A percentile compares a stretch with the other conserved stretches of the same genome.
Evolutionary conservation across 176 grass and related monocot genomes (phyloP).

Genomic region (maize (Zea mays)): Zm-B73-REFERENCE-NAM-5.0 NC_050097.1:66879001-66879500

Average conservation of each 20-base stretch:
- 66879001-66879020: not conserved
- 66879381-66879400: conserved; percentile 88
- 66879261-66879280: too few species aligned
- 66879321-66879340: not conserved
- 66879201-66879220: too few species aligned
- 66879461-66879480: conserved; percentile 92
- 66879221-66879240: too few species aligned
- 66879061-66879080: conserved; percentile 14
- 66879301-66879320: too few species aligned
- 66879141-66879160: too few species aligned
- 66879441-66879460: conserved; percentile 61
- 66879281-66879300: too few species aligned
- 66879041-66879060: not conserved
- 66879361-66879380: conserved; percentile 47
- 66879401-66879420: conserved; percentile 49
- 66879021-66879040: not conserved
- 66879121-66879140: not conserved
- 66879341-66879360: conserved; percentile 2
- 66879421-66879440: conserved; percentile 39
- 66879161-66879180: too few species aligned
- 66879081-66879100: conserved; percentile 29
- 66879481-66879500: conserved; percentile 82
- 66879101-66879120: not conserved
- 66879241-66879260: too few species aligned
- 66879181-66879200: too few species aligned